phyloP scores from a whole-genome alignment of 306 rosid genomes.

The Dalbergia oliveri region DNA sequence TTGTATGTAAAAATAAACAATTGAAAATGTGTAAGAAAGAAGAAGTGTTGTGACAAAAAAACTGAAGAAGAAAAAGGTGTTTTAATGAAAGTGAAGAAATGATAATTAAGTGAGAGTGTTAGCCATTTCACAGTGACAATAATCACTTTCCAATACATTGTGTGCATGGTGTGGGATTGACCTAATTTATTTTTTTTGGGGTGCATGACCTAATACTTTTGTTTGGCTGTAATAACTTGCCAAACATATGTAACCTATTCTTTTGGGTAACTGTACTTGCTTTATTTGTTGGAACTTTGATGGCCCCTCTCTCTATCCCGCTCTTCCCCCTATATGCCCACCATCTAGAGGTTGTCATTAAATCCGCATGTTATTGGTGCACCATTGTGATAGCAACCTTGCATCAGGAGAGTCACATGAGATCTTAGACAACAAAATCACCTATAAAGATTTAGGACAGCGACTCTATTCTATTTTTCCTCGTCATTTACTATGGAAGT shows the following conservation, averaged over 20 bases:
- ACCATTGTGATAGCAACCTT: slow-evolving; percentile 32
- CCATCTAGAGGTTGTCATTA: neutral
- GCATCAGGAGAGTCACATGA: slow-evolving; percentile 21
- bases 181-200: too few relatives aligned
- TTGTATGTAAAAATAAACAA: too few relatives aligned
- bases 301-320: neutral
- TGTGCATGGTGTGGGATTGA: neutral
- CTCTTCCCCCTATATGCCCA: neutral
- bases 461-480: neutral
- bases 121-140: too few relatives aligned
- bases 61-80: too few relatives aligned
- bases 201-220: neutral
- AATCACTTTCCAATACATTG: too few relatives aligned
- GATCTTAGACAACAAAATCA: slow-evolving; percentile 4
- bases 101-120: too few relatives aligned
- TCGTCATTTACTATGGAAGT: neutral
- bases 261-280: too few relatives aligned
- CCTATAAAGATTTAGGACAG: slow-evolving; percentile 20
- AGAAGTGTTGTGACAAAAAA: too few relatives aligned
- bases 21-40: too few relatives aligned
- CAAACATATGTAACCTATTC: neutral
- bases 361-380: slow-evolving; percentile 4
- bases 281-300: neutral
- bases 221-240: neutral
- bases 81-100: too few relatives aligned